A percentile compares a stretch with the other conserved stretches of the same genome.
Evolutionary conservation across 2,329 filamentous ascomycete genomes (phyloP).

Genomic region (Fusarium pseudograminearum): DNA sequence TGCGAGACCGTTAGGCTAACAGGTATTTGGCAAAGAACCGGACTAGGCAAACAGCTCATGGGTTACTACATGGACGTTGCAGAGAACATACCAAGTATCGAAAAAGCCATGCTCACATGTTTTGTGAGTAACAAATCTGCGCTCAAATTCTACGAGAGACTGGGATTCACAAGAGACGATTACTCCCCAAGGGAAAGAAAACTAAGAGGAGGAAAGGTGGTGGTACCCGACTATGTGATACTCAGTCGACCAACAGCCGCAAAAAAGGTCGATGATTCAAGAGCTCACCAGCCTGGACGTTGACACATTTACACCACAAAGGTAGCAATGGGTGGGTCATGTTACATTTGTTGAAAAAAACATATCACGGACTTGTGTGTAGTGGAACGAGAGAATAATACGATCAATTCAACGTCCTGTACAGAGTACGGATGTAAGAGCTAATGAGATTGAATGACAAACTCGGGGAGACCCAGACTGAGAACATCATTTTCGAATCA

Average conservation of each 20-base stretch:
- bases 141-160: slow-evolving; percentile 69
- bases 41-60: slow-evolving; percentile 73
- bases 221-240: slow-evolving; percentile 70
- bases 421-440: neutral
- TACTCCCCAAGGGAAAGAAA: slow-evolving; percentile 66
- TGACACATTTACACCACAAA: neutral
- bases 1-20: slow-evolving; percentile 18
- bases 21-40: slow-evolving; percentile 59
- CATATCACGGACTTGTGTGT: neutral
- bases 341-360: neutral
- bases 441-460: neutral
- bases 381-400: neutral
- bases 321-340: neutral
- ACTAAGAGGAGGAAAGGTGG: slow-evolving; percentile 65
- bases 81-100: slow-evolving; percentile 63
- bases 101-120: slow-evolving; percentile 80
- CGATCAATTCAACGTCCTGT: neutral
- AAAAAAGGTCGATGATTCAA: slow-evolving; percentile 17
- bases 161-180: slow-evolving; percentile 68
- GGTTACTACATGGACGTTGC: slow-evolving; percentile 65
- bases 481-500: neutral
- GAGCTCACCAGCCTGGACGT: slow-evolving; percentile 26
- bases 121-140: slow-evolving; percentile 72
- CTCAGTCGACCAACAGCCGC: slow-evolving; percentile 62
- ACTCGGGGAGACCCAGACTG: neutral